Evolutionary conservation across 129 eudicot species (phyloP).

Genomic region (Pittosporum tobira): DNA sequence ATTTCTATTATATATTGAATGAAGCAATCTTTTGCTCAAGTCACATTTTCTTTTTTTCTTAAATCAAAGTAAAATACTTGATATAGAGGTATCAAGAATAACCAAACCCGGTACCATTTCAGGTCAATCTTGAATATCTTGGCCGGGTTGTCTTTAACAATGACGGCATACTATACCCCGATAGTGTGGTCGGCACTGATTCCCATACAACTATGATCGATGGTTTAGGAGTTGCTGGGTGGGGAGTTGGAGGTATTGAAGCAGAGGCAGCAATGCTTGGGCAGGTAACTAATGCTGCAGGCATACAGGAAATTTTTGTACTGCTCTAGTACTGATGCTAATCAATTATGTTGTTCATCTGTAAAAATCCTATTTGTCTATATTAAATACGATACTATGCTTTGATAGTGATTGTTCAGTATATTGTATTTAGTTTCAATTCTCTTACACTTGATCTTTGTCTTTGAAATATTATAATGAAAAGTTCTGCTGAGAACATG

Average conservation of each 20-base stretch:
- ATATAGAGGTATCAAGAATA: slow-evolving; percentile 7
- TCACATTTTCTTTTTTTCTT: background rate
- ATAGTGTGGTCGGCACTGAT: slow-evolving; percentile 95
- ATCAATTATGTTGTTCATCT: background rate
- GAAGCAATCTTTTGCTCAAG: background rate
- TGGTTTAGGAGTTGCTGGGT: slow-evolving; percentile 95
- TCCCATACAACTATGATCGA: slow-evolving; percentile 98
- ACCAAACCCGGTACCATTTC: slow-evolving; percentile 10
- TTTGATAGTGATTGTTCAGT: no score
- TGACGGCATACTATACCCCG: slow-evolving; percentile 79
- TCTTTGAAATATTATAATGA: slow-evolving; percentile 8
- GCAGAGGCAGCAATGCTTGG: slow-evolving; percentile 99
- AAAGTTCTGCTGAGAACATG: slow-evolving; percentile 6
- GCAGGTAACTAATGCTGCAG: slow-evolving; percentile 36
- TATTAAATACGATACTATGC: no score
- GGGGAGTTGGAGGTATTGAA: slow-evolving; percentile 99
- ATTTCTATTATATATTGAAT: slow-evolving; percentile 1
- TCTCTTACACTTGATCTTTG: slow-evolving; percentile 1
- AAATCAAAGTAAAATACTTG: no score
- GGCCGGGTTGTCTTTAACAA: slow-evolving; percentile 91
- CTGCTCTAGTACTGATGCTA: background rate
- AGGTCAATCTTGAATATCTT: slow-evolving; percentile 94
- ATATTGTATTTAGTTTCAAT: no score
- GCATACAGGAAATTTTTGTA: background rate
- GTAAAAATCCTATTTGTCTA: background rate